Evolutionary conservation across 2,329 filamentous ascomycete genomes (phyloP).

Genomic region (Clarireedia hainanense): DNA sequence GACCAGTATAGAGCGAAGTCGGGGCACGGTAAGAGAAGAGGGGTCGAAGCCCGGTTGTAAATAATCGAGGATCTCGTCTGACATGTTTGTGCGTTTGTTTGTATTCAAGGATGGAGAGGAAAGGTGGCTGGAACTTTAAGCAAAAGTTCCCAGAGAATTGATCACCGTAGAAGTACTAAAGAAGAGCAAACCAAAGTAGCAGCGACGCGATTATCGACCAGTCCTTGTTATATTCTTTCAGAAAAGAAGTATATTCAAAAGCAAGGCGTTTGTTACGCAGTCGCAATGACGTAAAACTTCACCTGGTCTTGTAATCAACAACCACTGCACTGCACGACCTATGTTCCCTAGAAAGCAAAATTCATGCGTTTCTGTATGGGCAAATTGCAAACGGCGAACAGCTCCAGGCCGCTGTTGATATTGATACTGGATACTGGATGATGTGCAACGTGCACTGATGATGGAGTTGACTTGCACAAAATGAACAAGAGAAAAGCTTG

Average conservation of each 20-base stretch:
- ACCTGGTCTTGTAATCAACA: not conserved
- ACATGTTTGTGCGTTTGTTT: conserved; percentile 2
- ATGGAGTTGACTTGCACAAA: conserved; percentile 1
- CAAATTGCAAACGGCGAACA: too few species aligned
- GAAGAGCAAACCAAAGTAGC: not conserved
- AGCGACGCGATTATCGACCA: not conserved
- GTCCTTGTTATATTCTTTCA: not conserved
- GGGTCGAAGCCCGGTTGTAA: conserved; percentile 84
- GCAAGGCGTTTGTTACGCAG: not conserved
- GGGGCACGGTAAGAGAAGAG: conserved; percentile 73
- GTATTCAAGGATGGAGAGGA: not conserved
- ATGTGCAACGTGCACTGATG: not conserved
- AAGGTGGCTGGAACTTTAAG: not conserved
- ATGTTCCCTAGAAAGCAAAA: too few species aligned
- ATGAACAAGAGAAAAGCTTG: too few species aligned
- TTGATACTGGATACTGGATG: not conserved
- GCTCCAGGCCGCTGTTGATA: not conserved
- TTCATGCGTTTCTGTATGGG: too few species aligned
- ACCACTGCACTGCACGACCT: not conserved
- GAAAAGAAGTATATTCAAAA: not conserved
- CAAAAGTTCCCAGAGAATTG: not conserved
- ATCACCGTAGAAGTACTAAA: not conserved
- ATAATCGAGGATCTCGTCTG: conserved; percentile 49
- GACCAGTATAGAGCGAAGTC: conserved; percentile 83
- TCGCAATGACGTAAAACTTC: conserved; percentile 9